These are phyloP conservation scores for Aureobasidium lini DNA, from an alignment of 2,329 filamentous ascomycete genomes.

Conservation along the genomic window DNA sequence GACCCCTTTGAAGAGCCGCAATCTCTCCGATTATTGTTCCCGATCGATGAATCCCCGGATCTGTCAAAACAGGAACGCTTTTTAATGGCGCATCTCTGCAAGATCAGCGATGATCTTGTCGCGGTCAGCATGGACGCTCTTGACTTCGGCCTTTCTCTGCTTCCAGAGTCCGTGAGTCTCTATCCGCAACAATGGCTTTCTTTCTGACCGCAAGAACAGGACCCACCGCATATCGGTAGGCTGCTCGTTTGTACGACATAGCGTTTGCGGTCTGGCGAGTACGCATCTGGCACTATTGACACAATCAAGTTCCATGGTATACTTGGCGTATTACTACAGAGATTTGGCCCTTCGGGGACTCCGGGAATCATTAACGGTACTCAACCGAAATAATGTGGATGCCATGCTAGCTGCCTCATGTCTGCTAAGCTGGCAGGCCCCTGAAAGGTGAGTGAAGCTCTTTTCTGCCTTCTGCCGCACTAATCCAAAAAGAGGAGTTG, in stretches of 20 bases:
- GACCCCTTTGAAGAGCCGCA: neutral
- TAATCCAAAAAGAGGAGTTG: neutral
- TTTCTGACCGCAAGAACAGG: neutral
- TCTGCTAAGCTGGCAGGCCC: constrained; percentile 10
- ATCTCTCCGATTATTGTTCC: neutral
- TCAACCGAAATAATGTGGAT: neutral
- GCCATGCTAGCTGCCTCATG: constrained; percentile 9
- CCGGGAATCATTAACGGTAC: neutral
- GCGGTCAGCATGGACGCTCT: neutral
- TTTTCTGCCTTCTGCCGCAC: neutral
- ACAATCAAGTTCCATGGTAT: neutral
- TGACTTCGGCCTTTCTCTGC: neutral
- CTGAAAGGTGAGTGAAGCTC: constrained; percentile 6
- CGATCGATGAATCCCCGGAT: neutral
- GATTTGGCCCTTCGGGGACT: constrained; percentile 4
- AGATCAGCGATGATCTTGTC: neutral
- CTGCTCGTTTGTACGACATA: constrained; percentile 5
- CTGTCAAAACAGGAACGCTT: constrained; percentile 4
- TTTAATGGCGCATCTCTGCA: neutral
- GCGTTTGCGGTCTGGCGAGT: constrained; percentile 2
- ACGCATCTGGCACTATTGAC: constrained; percentile 4
- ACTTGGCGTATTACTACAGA: constrained; percentile 7
- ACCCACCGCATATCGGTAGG: neutral
- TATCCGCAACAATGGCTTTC: neutral
- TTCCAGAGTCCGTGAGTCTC: neutral